Evolutionary conservation across 1,284 basidiomycete species (phyloP).

Genomic region (Apiotrichum siamense): DNA sequence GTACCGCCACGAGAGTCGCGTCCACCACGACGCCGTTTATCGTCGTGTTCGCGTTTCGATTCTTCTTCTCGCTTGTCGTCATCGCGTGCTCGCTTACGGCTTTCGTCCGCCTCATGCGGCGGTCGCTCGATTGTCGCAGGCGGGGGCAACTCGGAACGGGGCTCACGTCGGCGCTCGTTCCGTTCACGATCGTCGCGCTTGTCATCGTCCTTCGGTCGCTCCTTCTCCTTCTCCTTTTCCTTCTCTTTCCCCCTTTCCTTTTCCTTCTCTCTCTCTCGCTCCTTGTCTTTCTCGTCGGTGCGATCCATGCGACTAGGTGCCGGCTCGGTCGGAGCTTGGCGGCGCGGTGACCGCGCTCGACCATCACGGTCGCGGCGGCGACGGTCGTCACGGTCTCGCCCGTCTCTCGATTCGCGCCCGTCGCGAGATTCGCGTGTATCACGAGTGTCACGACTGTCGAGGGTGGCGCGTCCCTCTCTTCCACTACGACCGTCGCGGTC

Average conservation of each 20-base stretch:
- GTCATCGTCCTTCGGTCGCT: background rate
- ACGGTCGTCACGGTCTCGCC: background rate
- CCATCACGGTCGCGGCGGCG: conserved; percentile 15
- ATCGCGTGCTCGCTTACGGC: background rate
- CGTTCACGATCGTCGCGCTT: background rate
- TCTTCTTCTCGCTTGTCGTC: background rate
- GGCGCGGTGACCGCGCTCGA: background rate
- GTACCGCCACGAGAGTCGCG: background rate
- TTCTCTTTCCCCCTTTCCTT: background rate
- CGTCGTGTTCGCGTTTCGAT: background rate
- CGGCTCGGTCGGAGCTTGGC: background rate
- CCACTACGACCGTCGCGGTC: conserved; percentile 5
- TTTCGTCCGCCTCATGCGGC: background rate
- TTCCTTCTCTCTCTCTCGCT: background rate
- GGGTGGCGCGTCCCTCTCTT: background rate
- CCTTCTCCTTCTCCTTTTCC: background rate
- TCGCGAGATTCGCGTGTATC: background rate
- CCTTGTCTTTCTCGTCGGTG: background rate
- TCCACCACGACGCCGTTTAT: background rate
- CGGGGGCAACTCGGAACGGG: background rate
- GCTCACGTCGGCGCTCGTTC: background rate
- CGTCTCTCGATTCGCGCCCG: background rate
- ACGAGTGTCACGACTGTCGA: background rate
- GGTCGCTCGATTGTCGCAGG: background rate
- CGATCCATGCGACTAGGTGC: background rate